Percentiles rank a stretch among this genome's conserved stretches.
These are phyloP conservation scores for Nephelium lappaceum DNA, from an alignment of 345 rosid species.

Conservation along the genomic window DNA sequence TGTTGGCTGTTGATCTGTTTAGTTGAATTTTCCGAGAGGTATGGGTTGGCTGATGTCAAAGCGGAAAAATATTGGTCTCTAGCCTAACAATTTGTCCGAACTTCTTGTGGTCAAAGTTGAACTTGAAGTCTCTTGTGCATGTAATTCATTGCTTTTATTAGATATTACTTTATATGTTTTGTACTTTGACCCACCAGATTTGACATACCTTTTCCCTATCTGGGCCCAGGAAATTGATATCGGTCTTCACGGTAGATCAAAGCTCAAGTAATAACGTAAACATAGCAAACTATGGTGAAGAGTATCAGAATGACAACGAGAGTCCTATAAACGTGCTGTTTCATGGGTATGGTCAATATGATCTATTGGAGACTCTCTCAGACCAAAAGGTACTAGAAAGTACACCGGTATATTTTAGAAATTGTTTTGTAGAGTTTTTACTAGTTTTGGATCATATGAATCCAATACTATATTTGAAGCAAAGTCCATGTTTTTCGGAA, in stretches of 20 bases:
- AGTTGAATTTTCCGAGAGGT: not conserved
- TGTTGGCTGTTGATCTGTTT: not conserved
- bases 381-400: slow-evolving; percentile 29
- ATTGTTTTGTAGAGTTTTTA: slow-evolving; percentile 12
- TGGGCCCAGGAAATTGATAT: slow-evolving; percentile 48
- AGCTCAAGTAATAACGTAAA: slow-evolving; percentile 48
- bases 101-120: slow-evolving; percentile 2
- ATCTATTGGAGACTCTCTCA: slow-evolving; percentile 51
- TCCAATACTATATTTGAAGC: slow-evolving; percentile 19
- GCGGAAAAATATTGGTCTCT: slow-evolving; percentile 4
- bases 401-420: slow-evolving; percentile 27
- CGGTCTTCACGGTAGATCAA: slow-evolving; percentile 61
- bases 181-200: slow-evolving; percentile 10
- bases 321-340: slow-evolving; percentile 63
- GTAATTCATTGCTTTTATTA: not conserved
- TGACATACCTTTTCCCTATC: slow-evolving; percentile 21
- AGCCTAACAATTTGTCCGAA: not conserved
- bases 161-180: slow-evolving; percentile 6
- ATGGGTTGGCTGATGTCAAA: slow-evolving; percentile 11
- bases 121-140: not conserved
- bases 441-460: slow-evolving; percentile 7
- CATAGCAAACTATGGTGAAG: slow-evolving; percentile 68
- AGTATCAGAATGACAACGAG: slow-evolving; percentile 46
- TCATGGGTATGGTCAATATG: slow-evolving; percentile 82
- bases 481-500: slow-evolving; percentile 16